Conservation (phyloP, 2,329 filamentous ascomycete genomes). For the Tolypocladium sp. region DNA sequence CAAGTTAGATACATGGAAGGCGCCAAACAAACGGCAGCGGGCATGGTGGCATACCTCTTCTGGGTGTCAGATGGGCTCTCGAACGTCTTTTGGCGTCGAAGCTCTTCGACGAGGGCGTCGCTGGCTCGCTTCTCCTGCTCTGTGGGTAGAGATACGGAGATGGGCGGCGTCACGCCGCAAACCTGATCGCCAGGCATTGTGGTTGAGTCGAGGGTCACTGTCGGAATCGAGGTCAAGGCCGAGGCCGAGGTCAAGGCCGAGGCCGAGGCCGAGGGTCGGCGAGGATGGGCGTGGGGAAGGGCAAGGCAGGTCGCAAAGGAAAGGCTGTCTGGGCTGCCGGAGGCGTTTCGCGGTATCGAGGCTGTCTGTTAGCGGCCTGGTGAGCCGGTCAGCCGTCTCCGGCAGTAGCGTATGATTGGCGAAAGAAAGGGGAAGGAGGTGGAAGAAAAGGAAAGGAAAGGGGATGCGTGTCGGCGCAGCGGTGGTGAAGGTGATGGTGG, state of each 20-base stretch:
- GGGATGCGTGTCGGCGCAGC: background rate
- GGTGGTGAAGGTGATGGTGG: background rate
- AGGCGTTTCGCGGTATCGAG: background rate
- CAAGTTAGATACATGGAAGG: background rate
- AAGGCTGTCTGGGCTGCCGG: background rate
- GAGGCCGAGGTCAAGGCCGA: background rate
- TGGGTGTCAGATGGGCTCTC: slow-evolving; percentile 75
- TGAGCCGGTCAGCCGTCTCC: background rate
- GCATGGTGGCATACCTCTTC: slow-evolving; percentile 51
- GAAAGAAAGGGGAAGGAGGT: background rate
- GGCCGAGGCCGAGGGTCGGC: background rate
- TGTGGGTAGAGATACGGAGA: slow-evolving; percentile 70
- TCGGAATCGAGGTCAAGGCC: background rate
- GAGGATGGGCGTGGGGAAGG: background rate
- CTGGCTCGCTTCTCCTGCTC: slow-evolving; percentile 68
- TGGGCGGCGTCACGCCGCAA: slow-evolving; percentile 71
- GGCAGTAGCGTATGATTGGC: background rate
- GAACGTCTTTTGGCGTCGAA: slow-evolving; percentile 86
- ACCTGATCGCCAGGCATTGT: slow-evolving; percentile 28
- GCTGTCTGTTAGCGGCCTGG: background rate
- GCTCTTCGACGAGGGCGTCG: slow-evolving; percentile 70
- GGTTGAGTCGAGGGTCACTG: background rate
- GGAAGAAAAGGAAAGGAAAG: background rate
- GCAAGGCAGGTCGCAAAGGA: background rate
- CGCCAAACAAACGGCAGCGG: background rate